A percentile compares a stretch with the other conserved stretches of the same genome.
Conservation (phyloP, 345 rosid species). For the Boechera retrofracta region DNA sequence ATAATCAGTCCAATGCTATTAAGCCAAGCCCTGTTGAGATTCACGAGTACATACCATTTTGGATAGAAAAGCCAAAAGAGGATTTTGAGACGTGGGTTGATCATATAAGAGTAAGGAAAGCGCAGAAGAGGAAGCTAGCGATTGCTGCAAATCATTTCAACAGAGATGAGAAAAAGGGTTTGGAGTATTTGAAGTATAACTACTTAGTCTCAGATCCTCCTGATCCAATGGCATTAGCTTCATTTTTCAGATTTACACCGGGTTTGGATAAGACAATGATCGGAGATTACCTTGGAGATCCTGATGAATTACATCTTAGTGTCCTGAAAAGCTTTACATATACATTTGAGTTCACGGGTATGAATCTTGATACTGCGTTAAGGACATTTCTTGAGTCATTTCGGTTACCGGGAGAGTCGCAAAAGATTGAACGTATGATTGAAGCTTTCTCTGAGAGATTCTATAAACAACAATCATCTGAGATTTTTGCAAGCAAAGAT, state of each 20-base stretch:
- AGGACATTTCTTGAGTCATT: conserved; percentile 80
- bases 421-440: conserved; percentile 81
- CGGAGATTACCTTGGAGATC: conserved; percentile 92
- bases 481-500: conserved; percentile 76
- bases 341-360: conserved; percentile 78
- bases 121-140: conserved; percentile 70
- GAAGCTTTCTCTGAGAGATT: conserved; percentile 83
- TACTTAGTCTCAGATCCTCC: conserved; percentile 67
- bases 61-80: conserved; percentile 68
- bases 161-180: conserved; percentile 80
- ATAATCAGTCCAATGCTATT: conserved; percentile 43
- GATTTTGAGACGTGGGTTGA: conserved; percentile 72
- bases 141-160: conserved; percentile 82
- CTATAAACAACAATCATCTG: conserved; percentile 69
- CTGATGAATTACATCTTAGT: conserved; percentile 72
- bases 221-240: conserved; percentile 68
- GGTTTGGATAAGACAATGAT: conserved; percentile 75
- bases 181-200: conserved; percentile 73
- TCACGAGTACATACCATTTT: conserved; percentile 70
- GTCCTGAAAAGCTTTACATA: conserved; percentile 78
- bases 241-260: conserved; percentile 72
- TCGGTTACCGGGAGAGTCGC: conserved; percentile 90
- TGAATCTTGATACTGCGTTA: conserved; percentile 81
- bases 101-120: conserved; percentile 65
- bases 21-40: conserved; percentile 64